Percentiles rank a stretch among this genome's conserved stretches.
Evolutionary conservation across 176 grass and related monocot genomes (phyloP).

Genomic region (Carex parvula): DNA sequence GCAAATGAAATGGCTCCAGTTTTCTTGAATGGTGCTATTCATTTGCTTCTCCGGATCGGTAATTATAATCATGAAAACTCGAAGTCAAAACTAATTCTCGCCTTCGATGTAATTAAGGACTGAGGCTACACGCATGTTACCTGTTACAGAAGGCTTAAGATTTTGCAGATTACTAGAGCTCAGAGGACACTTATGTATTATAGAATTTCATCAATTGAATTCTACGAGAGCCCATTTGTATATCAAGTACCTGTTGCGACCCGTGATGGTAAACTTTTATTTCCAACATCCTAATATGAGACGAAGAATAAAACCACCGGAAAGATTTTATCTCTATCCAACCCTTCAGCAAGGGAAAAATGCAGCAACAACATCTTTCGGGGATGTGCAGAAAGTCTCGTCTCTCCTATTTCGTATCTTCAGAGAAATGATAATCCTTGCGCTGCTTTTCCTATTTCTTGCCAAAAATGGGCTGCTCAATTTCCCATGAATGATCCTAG

Average conservation of each 20-base stretch:
- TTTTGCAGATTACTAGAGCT: not conserved
- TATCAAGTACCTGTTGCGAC: not conserved
- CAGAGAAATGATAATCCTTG: too few relatives aligned
- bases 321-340: too few relatives aligned
- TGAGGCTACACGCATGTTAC: not conserved
- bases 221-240: not conserved
- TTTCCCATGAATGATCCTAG: too few relatives aligned
- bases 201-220: not conserved
- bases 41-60: not conserved
- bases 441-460: too few relatives aligned
- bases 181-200: not conserved
- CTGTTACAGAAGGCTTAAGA: not conserved
- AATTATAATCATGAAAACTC: not conserved
- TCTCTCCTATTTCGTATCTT: too few relatives aligned
- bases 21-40: not conserved
- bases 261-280: not conserved
- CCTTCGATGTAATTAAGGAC: not conserved
- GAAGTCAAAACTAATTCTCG: not conserved
- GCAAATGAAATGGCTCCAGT: not conserved
- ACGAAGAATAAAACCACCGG: too few relatives aligned
- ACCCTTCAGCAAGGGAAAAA: too few relatives aligned
- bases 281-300: too few relatives aligned
- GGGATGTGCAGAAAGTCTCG: too few relatives aligned
- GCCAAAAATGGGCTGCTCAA: too few relatives aligned
- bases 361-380: too few relatives aligned